phyloP scores from a whole-genome alignment of 2,329 filamentous ascomycete genomes.

The Colletotrichum lindemuthianum region DNA sequence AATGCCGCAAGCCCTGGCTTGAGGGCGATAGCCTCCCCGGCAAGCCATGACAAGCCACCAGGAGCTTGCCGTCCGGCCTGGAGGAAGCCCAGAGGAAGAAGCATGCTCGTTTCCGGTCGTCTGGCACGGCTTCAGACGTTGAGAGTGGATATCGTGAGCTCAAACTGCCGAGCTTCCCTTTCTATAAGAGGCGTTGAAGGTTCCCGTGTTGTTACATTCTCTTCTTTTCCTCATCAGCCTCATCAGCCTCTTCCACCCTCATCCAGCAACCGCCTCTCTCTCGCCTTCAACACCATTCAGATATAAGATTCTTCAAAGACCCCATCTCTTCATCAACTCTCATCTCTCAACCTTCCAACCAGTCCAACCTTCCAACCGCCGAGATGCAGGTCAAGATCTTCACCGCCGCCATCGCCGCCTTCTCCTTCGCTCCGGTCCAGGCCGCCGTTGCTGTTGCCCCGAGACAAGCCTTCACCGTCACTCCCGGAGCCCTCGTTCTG shows the following conservation, averaged over 20 bases:
- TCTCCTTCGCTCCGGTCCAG: conserved; percentile 25
- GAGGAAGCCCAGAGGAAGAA: no score
- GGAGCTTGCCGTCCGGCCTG: background rate
- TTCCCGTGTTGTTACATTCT: background rate
- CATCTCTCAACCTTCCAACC: background rate
- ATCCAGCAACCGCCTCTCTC: background rate
- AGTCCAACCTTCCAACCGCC: background rate
- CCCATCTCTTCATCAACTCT: background rate
- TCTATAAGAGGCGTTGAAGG: conserved; percentile 26
- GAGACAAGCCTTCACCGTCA: conserved; percentile 5
- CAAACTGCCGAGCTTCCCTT: background rate
- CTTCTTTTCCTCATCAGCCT: conserved; percentile 9
- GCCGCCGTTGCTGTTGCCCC: conserved; percentile 4
- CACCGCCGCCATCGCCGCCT: conserved; percentile 29
- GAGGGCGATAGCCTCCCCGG: conserved; percentile 4
- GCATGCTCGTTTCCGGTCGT: conserved; percentile 15
- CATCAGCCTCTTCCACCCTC: background rate
- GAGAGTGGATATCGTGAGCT: background rate
- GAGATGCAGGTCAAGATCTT: conserved; percentile 36
- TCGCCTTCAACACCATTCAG: background rate
- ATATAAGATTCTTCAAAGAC: background rate
- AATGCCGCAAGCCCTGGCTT: background rate
- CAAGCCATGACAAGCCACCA: background rate
- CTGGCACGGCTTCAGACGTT: conserved; percentile 3
- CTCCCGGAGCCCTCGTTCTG: conserved; percentile 1